Evolutionary conservation across 2,329 filamentous ascomycete genomes (phyloP), one percentile per base, ranked within the genome.

Genomic region (Pseudocercospora fijiensis): DNA sequence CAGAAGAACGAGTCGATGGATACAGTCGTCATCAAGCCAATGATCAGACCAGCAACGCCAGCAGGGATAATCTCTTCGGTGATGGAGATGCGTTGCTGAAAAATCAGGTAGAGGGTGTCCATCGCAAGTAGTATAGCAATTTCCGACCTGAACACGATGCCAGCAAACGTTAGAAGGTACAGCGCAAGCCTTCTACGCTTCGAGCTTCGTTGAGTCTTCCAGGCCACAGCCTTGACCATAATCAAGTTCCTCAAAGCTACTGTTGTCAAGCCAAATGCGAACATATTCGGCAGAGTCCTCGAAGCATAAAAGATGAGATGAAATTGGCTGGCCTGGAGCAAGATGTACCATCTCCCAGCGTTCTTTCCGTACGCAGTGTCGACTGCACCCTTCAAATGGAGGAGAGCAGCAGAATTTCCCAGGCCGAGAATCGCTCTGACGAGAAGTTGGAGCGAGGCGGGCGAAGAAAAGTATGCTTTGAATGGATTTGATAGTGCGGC

Each of bases 301-400:
- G 92, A 95, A 13, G 93, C 89, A 80, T 99, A 99, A 78, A 92
- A 99, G 66, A 95, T 84, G 65, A 96, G 80, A 78, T 99, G 95
- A 74, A 99, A 99, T 77, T 98, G 94, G 76, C 87, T 89, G 1
- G 86, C 85, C 73, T 92, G 89, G 60, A 98, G 82, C 43, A 91
- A 66, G 3, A 89, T 78, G 80, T 90, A 99, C 92, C 94, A 98
- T 61, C 87, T 82, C 4, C 86, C 89, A 3, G 88, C 85, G 4
- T 82, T 81, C 27, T 77, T 79, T 13, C 95, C 94, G 76, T 89
- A 94, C 2, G 88, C 86, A 47, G 78, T 83, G 30, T 82, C 82
- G 24, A 97, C 80, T 1, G 85, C 85, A 9, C 79, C 77, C 37
- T 85, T 85, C 72, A 95, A 92, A 3, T 83, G 80, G 20, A 90